phyloP scores from a whole-genome alignment of 208 protist species.

The Ichthyophonus hoferi region DNA sequence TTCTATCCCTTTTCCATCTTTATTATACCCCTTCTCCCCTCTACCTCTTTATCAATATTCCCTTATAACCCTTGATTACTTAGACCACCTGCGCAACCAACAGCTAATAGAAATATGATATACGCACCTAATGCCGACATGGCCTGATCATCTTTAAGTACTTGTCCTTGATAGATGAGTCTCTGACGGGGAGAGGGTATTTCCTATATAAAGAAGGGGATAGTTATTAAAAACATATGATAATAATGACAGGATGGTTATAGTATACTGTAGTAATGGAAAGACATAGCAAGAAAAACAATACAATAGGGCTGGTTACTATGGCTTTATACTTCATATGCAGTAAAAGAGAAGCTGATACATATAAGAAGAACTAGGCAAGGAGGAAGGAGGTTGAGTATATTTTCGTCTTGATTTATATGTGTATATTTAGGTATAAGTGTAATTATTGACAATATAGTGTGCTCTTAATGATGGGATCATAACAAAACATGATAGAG shows the following conservation, averaged over 20 bases:
- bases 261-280: background rate
- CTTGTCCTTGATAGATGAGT: background rate
- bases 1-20: background rate
- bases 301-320: no score
- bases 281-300: background rate
- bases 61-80: background rate
- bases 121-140: background rate
- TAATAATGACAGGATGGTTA: no score
- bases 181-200: background rate
- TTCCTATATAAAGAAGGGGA: background rate
- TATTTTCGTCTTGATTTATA: no score
- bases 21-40: background rate
- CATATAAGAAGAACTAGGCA: no score
- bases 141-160: background rate
- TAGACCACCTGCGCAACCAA: no score
- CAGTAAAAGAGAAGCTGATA: background rate
- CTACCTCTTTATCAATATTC: background rate
- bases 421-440: no score
- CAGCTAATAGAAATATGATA: no score
- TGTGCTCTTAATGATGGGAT: no score
- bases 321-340: background rate
- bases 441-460: no score
- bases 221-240: no score
- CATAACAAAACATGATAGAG: no score
- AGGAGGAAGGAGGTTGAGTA: no score